These are phyloP conservation scores for Volvariella volvacea DNA, from an alignment of 1,284 basidiomycete species.

Conservation along the genomic window DNA sequence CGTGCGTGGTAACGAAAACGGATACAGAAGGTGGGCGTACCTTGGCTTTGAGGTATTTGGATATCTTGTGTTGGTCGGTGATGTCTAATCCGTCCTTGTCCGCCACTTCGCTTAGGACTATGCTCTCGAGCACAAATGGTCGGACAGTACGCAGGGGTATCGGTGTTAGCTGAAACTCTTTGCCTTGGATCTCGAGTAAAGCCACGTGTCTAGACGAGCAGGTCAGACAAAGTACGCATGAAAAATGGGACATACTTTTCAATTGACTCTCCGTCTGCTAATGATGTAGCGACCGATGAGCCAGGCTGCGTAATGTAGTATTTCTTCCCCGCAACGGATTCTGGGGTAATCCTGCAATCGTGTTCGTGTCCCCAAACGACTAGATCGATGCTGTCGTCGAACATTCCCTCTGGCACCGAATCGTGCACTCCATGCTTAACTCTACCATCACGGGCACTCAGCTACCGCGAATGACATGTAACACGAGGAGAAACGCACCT, in stretches of 20 bases:
- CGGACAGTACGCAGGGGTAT: constrained; percentile 87
- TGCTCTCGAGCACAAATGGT: constrained; percentile 90
- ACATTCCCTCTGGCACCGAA: constrained; percentile 93
- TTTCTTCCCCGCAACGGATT: constrained; percentile 84
- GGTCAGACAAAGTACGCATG: constrained; percentile 6
- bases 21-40: constrained; percentile 35
- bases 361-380: constrained; percentile 99
- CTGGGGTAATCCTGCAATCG: constrained; percentile 89
- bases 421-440: constrained; percentile 92
- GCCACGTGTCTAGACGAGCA: constrained; percentile 71
- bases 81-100: constrained; percentile 74
- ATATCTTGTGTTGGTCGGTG: constrained; percentile 74
- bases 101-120: constrained; percentile 69
- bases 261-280: constrained; percentile 85
- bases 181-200: constrained; percentile 78
- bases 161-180: constrained; percentile 81
- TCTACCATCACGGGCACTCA: constrained; percentile 31
- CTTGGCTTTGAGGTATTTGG: constrained; percentile 70
- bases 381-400: constrained; percentile 91
- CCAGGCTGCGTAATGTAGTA: constrained; percentile 96
- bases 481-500: constrained; percentile 47
- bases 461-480: constrained; percentile 2
- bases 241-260: constrained; percentile 61
- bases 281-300: constrained; percentile 89
- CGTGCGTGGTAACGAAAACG: not conserved